Base-by-base conservation (phyloP, 2,329 filamentous ascomycete species). In the Fusarium falciforme region DNA sequence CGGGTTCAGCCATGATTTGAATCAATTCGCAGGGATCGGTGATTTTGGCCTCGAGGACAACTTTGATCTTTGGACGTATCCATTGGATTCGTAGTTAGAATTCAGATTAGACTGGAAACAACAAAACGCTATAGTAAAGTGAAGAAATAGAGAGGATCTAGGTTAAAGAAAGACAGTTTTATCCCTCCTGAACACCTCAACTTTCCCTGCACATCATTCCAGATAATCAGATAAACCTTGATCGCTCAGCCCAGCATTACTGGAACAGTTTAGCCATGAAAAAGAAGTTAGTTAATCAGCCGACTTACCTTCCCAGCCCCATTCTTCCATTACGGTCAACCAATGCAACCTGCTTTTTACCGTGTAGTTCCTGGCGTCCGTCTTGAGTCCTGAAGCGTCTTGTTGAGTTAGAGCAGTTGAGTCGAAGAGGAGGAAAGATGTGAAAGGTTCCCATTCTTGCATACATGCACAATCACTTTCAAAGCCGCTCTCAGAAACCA, bases 291-390 rank as follows among this genome's bases (percentile, higher is more conserved):
- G 47, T 31, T 52, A 3, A 52, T 52, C n/a, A 44, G 16, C 25
- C n/a, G 16, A 10, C 63, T 44, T 72, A 72, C 70, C 70, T 72
- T 72, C 70, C 70, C 70, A 72, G 9, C 67, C 70, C 70, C 70
- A 72, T 55, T 72, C 70, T 10, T 67, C 61, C 70, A 72, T 72
- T 3, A 72, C 29, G 22, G 47, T 70, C 4, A 72, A 31, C 70
- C 70, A 72, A 9, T 72, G 70, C 22, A 67, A 11, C 33, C 61
- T 64, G 64, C 70, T 64, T 10, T 62, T 70, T 6, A 72, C 63
- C 6, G 67, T 57, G 20, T 20, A 52, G 1, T 54, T 52, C 58
- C 16, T 36, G 9, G 17, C 58, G 35, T 42, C n/a, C 47, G 25
- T 20, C 47, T 47, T 33, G 47, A 31, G 27, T 52, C 25, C 27